Base-by-base conservation (phyloP, 768 basidiomycete genomes). In the Pisolithus albus region DNA sequence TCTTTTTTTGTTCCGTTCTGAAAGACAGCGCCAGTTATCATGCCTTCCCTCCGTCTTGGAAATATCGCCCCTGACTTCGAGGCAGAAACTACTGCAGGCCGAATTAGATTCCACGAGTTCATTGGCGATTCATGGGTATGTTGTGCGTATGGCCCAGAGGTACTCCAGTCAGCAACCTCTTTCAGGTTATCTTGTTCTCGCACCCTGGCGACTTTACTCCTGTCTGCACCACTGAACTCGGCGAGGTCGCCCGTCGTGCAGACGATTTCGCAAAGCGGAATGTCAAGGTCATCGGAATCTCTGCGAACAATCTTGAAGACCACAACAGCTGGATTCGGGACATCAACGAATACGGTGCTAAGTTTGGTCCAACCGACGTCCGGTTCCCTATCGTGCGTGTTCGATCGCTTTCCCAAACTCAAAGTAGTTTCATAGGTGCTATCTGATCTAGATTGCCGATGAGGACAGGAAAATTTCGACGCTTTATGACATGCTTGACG, bases 161-260 rank as follows among this genome's bases (percentile, higher is more conserved):
- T 1, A 23, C 23, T 26, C 48, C 36, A 23, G 43, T 56, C 36
- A 50, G 38, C 37, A 6, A n/a, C 28, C 26, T 23, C 30, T n/a
- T 21, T 37, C 52, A 90, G 89, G 87, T 78, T 46, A 72, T 92
- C 66, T 77, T 98, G 51, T 98, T 97, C 81, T 95, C 92, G 28
- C 93, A 96, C 70, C 92, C 92, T 1, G 93, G 87, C 41, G 87
- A 92, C 64, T 92, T 92, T 65, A 89, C 88, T n/a, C 88, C 88
- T 46, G 86, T 94, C 48, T 93, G 90, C 79, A 94, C 96, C 45
- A 99, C 96, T 50, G 96, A 98, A 74, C 86, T 98, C 36, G 93
- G 91, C 47, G 95, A 96, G 67, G 93, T 96, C 41, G 87, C 96
- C 46, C 85, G 91, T 56, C 88, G 90, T 53, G 78, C 82, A 11